Evolutionary conservation across 2,329 filamentous ascomycete genomes (phyloP).

Genomic region (Fusarium bactridioides): DNA sequence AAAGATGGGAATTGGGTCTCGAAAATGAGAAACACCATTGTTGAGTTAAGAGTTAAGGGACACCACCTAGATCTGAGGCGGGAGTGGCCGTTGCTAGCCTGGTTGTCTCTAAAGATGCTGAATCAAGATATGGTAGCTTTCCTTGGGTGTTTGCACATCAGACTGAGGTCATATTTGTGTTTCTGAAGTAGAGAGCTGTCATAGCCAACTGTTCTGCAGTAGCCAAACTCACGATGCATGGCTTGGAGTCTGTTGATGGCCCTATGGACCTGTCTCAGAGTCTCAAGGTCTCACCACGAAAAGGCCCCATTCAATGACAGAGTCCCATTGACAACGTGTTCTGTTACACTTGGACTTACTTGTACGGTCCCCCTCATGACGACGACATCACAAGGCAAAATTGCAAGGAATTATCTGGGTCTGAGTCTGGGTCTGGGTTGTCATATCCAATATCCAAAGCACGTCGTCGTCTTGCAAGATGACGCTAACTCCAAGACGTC

Average conservation of each 20-base stretch:
- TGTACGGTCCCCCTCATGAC: constrained; percentile 2
- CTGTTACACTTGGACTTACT: not conserved
- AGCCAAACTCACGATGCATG: not conserved
- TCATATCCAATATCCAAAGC: constrained; percentile 5
- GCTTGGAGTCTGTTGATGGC: not conserved
- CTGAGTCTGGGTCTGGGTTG: not conserved
- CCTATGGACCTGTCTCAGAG: not conserved
- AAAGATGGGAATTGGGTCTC: constrained; percentile 3
- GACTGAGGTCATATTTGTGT: not conserved
- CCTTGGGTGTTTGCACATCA: not conserved
- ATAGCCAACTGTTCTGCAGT: not conserved
- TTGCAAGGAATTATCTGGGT: not conserved
- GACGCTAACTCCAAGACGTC: constrained; percentile 10
- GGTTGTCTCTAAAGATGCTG: not conserved
- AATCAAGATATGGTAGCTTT: not conserved
- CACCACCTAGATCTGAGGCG: not conserved
- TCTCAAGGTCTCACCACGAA: not conserved
- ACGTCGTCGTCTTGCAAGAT: constrained; percentile 19
- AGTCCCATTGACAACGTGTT: not conserved
- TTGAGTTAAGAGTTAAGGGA: not conserved
- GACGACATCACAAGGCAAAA: constrained; percentile 31
- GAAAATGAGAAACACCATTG: not conserved
- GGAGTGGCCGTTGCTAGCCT: constrained; percentile 29
- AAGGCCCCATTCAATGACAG: not conserved
- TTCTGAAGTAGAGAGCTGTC: not conserved